Percentiles rank a stretch among this genome's conserved stretches.
These are phyloP conservation scores for Ilyonectria mors-panacis DNA, from an alignment of 2,329 filamentous ascomycete species.

Conservation along the genomic window DNA sequence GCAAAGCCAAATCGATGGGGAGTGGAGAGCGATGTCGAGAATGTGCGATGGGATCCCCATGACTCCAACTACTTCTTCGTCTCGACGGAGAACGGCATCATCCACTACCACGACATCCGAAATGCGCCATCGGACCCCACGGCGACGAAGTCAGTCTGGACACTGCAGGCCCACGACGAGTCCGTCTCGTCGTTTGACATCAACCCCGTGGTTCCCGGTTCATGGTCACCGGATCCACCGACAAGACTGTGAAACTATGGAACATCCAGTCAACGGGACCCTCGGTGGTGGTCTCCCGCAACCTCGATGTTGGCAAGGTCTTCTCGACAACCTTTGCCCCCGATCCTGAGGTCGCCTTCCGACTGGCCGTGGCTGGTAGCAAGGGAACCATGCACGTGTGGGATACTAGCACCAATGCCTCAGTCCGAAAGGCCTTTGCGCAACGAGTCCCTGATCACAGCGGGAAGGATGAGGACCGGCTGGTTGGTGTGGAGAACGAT, in stretches of 20 bases:
- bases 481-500: conserved; percentile 80
- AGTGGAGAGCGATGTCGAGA: conserved; percentile 96
- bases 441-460: conserved; percentile 70
- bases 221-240: conserved; percentile 92
- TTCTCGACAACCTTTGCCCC: conserved; percentile 94
- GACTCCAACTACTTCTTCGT: conserved; percentile 95
- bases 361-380: conserved; percentile 93
- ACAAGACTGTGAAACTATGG: conserved; percentile 98
- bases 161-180: conserved; percentile 94
- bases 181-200: conserved; percentile 93
- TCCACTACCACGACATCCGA: conserved; percentile 93
- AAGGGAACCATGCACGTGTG: conserved; percentile 94
- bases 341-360: conserved; percentile 91
- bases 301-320: conserved; percentile 94
- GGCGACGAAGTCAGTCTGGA: conserved; percentile 90
- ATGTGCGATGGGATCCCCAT: conserved; percentile 92
- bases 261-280: conserved; percentile 87
- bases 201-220: conserved; percentile 89
- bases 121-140: conserved; percentile 80
- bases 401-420: conserved; percentile 95
- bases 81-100: conserved; percentile 90
- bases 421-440: conserved; percentile 88
- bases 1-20: conserved; percentile 88
- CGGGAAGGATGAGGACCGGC: conserved; percentile 79
- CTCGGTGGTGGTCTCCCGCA: conserved; percentile 90